A percentile compares a stretch with the other conserved stretches of the same genome.
phyloP scores from a whole-genome alignment of 306 rosid genomes.

The Cicer judaicum region DNA sequence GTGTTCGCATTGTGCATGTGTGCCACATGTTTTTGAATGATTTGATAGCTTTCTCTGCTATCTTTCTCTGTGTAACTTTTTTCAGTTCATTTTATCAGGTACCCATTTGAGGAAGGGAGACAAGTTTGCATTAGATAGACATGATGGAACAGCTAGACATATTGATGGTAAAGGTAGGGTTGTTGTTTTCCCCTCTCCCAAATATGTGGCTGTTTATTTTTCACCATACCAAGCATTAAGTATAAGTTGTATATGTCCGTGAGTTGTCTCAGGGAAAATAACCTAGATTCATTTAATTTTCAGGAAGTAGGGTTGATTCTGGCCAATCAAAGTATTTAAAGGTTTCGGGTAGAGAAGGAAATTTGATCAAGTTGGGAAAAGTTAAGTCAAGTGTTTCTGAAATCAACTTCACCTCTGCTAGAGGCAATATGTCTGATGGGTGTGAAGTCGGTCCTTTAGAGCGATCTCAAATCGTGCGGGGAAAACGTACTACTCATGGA shows the following conservation, averaged over 20 bases:
- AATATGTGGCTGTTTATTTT: slow-evolving; percentile 26
- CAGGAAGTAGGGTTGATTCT: slow-evolving; percentile 61
- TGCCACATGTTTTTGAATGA: slow-evolving; percentile 18
- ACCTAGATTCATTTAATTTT: slow-evolving; percentile 40
- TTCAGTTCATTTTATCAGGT: slow-evolving; percentile 52
- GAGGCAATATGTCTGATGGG: slow-evolving; percentile 60
- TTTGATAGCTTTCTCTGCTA: slow-evolving; percentile 17
- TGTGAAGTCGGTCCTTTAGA: slow-evolving; percentile 51
- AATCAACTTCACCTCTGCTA: slow-evolving; percentile 48
- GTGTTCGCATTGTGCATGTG: not conserved
- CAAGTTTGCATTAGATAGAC: slow-evolving; percentile 54
- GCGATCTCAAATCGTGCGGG: slow-evolving; percentile 43
- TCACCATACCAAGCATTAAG: not conserved
- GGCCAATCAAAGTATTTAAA: slow-evolving; percentile 63
- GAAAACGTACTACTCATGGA: slow-evolving; percentile 58
- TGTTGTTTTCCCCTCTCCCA: not conserved
- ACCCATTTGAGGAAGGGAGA: slow-evolving; percentile 55
- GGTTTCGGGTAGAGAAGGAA: slow-evolving; percentile 73
- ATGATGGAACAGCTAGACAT: slow-evolving; percentile 49
- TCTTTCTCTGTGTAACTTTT: slow-evolving; percentile 33
- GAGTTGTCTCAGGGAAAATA: slow-evolving; percentile 20
- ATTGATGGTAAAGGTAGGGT: slow-evolving; percentile 58
- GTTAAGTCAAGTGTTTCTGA: slow-evolving; percentile 63
- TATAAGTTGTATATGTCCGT: slow-evolving; percentile 17
- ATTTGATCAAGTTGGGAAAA: slow-evolving; percentile 76